phyloP scores from a whole-genome alignment of 768 basidiomycete species.

The Lactarius akahatsu region DNA sequence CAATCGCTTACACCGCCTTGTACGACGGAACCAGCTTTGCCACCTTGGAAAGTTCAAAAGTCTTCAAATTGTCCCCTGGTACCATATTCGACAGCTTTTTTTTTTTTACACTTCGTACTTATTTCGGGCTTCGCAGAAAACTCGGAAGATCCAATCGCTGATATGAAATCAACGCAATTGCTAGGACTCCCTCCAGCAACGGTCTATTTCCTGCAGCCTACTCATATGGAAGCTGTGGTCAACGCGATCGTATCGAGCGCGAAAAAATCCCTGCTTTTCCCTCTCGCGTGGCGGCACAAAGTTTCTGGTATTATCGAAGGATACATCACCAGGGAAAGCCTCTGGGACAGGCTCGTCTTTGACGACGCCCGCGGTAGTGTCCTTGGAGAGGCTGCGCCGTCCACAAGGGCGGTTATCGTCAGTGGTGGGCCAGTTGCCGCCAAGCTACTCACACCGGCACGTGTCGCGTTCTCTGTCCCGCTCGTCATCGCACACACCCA shows the following conservation, averaged over 20 bases:
- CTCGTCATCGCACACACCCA: constrained; percentile 64
- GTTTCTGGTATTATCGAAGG: constrained; percentile 65
- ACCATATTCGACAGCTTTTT: constrained; percentile 12
- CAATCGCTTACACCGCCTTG: constrained; percentile 75
- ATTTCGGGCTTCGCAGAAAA: neutral
- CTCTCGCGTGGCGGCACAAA: constrained; percentile 79
- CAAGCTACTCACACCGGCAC: constrained; percentile 55
- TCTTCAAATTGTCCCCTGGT: constrained; percentile 51
- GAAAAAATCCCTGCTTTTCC: constrained; percentile 53
- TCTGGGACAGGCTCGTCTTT: constrained; percentile 85
- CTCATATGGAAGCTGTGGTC: constrained; percentile 57
- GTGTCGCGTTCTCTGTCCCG: constrained; percentile 76
- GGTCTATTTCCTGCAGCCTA: constrained; percentile 68
- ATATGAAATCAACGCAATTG: constrained; percentile 46
- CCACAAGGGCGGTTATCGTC: constrained; percentile 66
- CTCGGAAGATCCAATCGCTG: constrained; percentile 41
- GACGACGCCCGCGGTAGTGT: constrained; percentile 60
- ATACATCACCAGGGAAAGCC: constrained; percentile 69
- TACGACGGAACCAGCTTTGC: constrained; percentile 74
- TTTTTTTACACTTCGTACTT: neutral
- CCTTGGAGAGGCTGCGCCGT: constrained; percentile 58
- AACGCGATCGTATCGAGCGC: constrained; percentile 54
- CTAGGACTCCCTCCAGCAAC: constrained; percentile 75
- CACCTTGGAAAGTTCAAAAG: constrained; percentile 55
- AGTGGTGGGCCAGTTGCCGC: constrained; percentile 61